Percentiles rank a stretch among this genome's conserved stretches.
phyloP scores from a whole-genome alignment of 164 flowering plant genomes.

The Brasenia schreberi region DNA sequence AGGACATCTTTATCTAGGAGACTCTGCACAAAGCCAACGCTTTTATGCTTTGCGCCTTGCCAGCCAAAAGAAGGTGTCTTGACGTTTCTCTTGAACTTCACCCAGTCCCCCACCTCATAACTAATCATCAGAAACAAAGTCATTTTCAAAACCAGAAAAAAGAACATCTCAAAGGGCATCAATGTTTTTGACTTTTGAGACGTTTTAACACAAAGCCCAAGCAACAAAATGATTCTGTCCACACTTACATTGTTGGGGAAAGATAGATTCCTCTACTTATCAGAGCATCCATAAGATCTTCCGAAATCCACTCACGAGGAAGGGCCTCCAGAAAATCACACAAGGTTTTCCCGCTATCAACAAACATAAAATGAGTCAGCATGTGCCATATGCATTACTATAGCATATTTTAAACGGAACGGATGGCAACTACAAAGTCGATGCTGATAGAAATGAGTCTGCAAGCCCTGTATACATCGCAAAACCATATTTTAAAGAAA shows the following conservation, averaged over 20 bases:
- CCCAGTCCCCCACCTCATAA: constrained; percentile 92
- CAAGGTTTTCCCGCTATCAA: constrained; percentile 72
- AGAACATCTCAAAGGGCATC: background rate
- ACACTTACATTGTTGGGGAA: constrained; percentile 79
- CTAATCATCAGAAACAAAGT: constrained; percentile 22
- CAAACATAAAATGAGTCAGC: constrained; percentile 4
- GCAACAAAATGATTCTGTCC: background rate
- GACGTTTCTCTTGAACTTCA: constrained; percentile 74
- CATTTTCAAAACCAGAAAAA: background rate
- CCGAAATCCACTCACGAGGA: constrained; percentile 97
- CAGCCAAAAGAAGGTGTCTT: constrained; percentile 76
- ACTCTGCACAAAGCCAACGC: constrained; percentile 94
- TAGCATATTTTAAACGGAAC: background rate
- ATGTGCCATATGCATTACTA: background rate
- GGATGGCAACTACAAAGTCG: background rate
- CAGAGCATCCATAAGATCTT: constrained; percentile 93
- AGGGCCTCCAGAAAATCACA: constrained; percentile 88
- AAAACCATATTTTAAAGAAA: too few species aligned
- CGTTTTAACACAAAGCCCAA: background rate
- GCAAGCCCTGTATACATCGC: too few species aligned
- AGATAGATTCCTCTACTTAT: constrained; percentile 57
- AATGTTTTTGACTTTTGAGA: background rate
- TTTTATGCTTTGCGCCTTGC: constrained; percentile 87
- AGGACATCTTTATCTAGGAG: constrained; percentile 62
- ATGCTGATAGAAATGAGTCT: background rate